Evolutionary conservation across 129 eudicot genomes (phyloP).

Genomic region (Pulicaria dysenterica): DNA sequence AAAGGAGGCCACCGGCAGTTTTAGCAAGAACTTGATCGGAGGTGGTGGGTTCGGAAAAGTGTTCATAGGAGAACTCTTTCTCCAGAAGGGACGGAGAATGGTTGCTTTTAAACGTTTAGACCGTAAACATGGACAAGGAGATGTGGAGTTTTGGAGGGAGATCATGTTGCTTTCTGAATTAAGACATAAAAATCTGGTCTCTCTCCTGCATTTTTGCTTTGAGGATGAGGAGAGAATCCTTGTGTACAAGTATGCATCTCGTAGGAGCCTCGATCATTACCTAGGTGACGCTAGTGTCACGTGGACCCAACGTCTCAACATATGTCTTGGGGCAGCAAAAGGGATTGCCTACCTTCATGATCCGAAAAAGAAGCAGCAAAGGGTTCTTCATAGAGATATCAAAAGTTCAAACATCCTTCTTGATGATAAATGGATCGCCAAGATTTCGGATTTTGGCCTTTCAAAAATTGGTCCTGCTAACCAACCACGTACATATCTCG

Average conservation of each 20-base stretch:
- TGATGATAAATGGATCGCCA: slow-evolving; percentile 10
- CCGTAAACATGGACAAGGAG: slow-evolving; percentile 10
- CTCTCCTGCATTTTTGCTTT: slow-evolving; percentile 17
- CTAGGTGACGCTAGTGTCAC: slow-evolving; percentile 12
- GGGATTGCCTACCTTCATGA: slow-evolving; percentile 25
- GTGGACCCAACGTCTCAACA: slow-evolving; percentile 7
- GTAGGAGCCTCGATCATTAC: slow-evolving; percentile 15
- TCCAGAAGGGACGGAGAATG: not conserved
- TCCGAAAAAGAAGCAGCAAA: slow-evolving; percentile 10
- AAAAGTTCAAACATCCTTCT: slow-evolving; percentile 24
- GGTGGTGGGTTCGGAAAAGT: slow-evolving; percentile 26
- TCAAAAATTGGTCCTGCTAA: slow-evolving; percentile 23
- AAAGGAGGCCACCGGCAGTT: slow-evolving; percentile 15
- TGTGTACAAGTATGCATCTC: slow-evolving; percentile 25
- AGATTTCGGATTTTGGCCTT: slow-evolving; percentile 28
- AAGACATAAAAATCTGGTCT: slow-evolving; percentile 7
- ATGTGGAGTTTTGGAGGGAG: slow-evolving; percentile 32
- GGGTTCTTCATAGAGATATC: slow-evolving; percentile 20
- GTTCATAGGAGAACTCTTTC: slow-evolving; percentile 24
- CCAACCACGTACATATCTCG: slow-evolving; percentile 10
- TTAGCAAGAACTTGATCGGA: slow-evolving; percentile 17
- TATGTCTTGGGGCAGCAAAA: slow-evolving; percentile 18
- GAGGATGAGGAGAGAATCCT: slow-evolving; percentile 29
- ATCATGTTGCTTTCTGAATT: not conserved
- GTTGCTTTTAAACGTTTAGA: slow-evolving; percentile 24